phyloP scores from a whole-genome alignment of 257 asterid genomes.

The Solanum stenotomum region DNA sequence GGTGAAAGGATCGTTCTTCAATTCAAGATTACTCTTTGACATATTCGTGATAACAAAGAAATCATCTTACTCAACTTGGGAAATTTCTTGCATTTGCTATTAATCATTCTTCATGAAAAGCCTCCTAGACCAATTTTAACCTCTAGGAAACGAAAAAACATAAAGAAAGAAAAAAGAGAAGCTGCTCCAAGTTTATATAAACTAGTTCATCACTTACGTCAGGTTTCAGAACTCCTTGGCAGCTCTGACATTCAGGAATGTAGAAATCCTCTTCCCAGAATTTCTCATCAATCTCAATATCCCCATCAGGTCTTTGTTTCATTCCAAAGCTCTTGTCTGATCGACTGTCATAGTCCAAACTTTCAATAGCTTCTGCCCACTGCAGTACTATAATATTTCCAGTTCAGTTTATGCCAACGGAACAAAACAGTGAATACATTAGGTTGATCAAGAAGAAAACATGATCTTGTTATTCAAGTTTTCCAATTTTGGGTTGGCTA shows the following conservation, averaged over 20 bases:
- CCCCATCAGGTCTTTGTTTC: slow-evolving; percentile 97
- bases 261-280: slow-evolving; percentile 94
- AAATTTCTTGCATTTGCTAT: too few species aligned
- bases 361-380: slow-evolving; percentile 99
- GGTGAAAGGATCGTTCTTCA: not conserved
- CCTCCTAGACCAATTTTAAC: not conserved
- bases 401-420: not conserved
- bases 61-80: not conserved
- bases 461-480: not conserved
- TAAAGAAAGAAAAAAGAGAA: too few species aligned
- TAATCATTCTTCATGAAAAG: too few species aligned
- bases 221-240: slow-evolving; percentile 80
- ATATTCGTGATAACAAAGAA: not conserved
- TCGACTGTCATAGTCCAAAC: slow-evolving; percentile 73
- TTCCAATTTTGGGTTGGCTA: not conserved
- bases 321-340: slow-evolving; percentile 94
- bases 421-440: not conserved
- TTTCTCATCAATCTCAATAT: slow-evolving; percentile 91
- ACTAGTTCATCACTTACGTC: slow-evolving; percentile 46
- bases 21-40: not conserved
- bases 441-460: not conserved
- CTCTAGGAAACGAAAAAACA: not conserved
- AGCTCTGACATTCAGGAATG: slow-evolving; percentile 65
- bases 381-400: slow-evolving; percentile 22
- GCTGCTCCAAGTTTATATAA: not conserved